A percentile compares a stretch with the other conserved stretches of the same genome.
These are phyloP conservation scores for Populus hybrid DNA, from an alignment of 441 rosid species.

Conservation along the genomic window DNA sequence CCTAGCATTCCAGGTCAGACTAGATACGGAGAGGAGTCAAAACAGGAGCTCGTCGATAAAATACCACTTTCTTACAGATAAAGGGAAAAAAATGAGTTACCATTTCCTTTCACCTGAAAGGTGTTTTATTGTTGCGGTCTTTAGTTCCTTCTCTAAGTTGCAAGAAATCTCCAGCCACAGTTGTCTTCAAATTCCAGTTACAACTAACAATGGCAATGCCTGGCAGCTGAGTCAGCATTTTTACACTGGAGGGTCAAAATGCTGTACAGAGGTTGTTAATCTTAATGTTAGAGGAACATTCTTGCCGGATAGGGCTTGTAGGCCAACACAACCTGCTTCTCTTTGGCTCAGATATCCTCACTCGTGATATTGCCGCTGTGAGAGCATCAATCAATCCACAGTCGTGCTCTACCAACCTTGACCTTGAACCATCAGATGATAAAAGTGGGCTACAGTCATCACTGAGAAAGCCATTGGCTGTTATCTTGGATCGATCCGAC, in stretches of 20 bases:
- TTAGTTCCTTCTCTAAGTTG: not conserved
- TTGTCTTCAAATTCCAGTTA: not conserved
- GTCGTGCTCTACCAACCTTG: conserved; percentile 12
- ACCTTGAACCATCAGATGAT: conserved; percentile 2
- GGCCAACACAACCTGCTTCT: conserved; percentile 13
- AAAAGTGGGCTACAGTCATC: not conserved
- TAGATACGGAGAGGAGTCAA: not conserved
- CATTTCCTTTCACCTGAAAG: not conserved
- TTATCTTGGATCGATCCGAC: not conserved
- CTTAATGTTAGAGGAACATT: conserved; percentile 21
- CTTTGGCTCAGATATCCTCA: conserved; percentile 24
- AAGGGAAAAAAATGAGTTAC: not conserved
- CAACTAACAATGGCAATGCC: not conserved
- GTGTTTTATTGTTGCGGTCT: conserved; percentile 1
- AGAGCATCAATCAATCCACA: conserved; percentile 16
- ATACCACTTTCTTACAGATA: not conserved
- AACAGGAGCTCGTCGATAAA: not conserved
- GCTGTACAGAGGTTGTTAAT: conserved; percentile 20
- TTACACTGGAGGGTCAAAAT: conserved; percentile 11
- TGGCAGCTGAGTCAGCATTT: conserved; percentile 1
- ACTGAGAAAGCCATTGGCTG: not conserved
- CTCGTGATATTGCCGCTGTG: conserved; percentile 18
- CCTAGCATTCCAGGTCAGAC: not conserved
- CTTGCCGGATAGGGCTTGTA: conserved; percentile 13
- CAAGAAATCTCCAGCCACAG: not conserved